Evolutionary conservation across 2,329 filamentous ascomycete species (phyloP).

Genomic region (Colletotrichum sp.): DNA sequence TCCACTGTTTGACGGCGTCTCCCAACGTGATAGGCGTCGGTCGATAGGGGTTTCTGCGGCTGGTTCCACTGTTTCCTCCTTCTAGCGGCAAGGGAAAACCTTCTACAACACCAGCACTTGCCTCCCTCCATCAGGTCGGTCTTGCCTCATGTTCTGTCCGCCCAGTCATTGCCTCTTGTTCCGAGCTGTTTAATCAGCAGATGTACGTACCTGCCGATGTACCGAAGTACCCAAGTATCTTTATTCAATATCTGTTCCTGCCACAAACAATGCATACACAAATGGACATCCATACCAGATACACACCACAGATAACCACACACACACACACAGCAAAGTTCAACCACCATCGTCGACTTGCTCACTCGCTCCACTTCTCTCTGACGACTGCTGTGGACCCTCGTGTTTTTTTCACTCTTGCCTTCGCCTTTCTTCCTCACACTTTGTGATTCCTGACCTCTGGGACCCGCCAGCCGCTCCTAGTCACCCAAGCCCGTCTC

Average conservation of each 20-base stretch:
- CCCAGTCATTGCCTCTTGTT: background rate
- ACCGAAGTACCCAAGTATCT: background rate
- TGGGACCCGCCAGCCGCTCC: background rate
- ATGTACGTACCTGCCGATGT: background rate
- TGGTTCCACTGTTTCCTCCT: background rate
- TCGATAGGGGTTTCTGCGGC: constrained; percentile 3
- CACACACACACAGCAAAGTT: background rate
- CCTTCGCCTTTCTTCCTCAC: background rate
- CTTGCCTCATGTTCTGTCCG: background rate
- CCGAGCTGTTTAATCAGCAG: background rate
- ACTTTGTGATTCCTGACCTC: background rate
- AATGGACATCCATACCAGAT: background rate
- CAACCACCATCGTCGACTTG: background rate
- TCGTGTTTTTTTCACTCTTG: constrained; percentile 1
- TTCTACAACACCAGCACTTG: background rate
- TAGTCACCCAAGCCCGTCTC: background rate
- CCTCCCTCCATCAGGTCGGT: background rate
- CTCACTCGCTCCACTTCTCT: constrained; percentile 14
- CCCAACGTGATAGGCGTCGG: background rate
- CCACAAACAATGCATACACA: background rate
- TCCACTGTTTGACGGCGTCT: background rate
- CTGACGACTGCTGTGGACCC: constrained; percentile 16
- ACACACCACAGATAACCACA: background rate
- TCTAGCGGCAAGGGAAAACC: background rate
- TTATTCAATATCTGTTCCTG: background rate